Evolutionary conservation across 257 asterid species (phyloP).

Genomic region (Schizonepeta tenuifolia): DNA sequence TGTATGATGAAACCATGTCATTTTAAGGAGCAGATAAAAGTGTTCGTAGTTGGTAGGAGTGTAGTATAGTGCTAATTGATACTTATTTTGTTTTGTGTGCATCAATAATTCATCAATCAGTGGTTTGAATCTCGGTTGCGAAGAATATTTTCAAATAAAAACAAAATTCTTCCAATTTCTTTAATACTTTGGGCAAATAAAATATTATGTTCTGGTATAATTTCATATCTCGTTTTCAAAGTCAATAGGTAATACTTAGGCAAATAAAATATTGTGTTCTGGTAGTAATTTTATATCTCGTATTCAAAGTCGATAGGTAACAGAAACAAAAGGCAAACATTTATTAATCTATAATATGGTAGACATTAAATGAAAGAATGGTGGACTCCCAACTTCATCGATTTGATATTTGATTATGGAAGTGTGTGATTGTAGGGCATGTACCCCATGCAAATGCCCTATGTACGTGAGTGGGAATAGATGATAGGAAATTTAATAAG

Average conservation of each 20-base stretch:
- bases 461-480: constrained; percentile 12
- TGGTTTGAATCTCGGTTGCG: not conserved
- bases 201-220: not conserved
- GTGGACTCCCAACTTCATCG: not conserved
- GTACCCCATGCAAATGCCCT: constrained; percentile 25
- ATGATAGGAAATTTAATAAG: not conserved
- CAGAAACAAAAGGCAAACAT: constrained; percentile 1
- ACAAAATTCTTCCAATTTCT: not conserved
- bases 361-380: constrained; percentile 28
- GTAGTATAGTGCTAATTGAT: not conserved
- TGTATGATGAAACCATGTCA: too few relatives aligned
- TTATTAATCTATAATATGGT: not conserved
- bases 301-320: constrained; percentile 9
- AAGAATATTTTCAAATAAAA: not conserved
- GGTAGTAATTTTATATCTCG: not conserved
- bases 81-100: not conserved
- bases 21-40: not conserved
- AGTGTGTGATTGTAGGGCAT: constrained; percentile 32
- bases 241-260: constrained; percentile 15
- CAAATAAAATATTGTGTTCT: not conserved
- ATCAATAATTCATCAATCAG: not conserved
- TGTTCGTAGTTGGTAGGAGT: not conserved
- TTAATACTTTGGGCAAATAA: not conserved
- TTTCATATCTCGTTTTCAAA: not conserved
- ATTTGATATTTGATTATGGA: not conserved